Base-by-base conservation (phyloP, 2,329 filamentous ascomycete species). In the Rhytidhysteron rufulum region DNA sequence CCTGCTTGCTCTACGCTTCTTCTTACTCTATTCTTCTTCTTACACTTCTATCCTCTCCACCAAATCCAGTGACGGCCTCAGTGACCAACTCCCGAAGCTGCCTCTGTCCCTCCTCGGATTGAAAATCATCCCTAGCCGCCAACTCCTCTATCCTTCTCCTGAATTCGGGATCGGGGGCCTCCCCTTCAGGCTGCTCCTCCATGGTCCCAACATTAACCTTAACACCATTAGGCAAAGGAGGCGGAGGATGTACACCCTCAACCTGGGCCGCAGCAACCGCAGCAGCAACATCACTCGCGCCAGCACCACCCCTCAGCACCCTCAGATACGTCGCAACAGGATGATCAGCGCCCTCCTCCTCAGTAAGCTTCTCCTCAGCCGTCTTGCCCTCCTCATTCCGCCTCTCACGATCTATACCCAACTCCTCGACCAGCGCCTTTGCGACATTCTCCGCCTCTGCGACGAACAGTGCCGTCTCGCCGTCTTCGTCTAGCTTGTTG, bases 401-500 rank as follows among this genome's bases (percentile, higher is more conserved):
- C 43, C 83, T 72, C 16, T 67, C 68, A 27, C 79, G 65, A 53
- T 95, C 82, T 22, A 86, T 79, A 4, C 82, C 80, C 3, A 97
- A 73, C 63, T 95, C 88, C 57, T 94, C 88, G 3, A 97, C 79
- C 6, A 98, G 73, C 38, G 83, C 78, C 53, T 79, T 80, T 16
- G 91, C 91, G 31, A 88, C 83, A 4, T 86, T 83, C 35, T 85
- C 73, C 0, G 81, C 87, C 67, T 98, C 93, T 20, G 83, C 82
- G n/a, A 89, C 88, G 59, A 95, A 98, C 4, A 98, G 73, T n/a
- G 91, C 86, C 1, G 91, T 96, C 68, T 98, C 93, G 41, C 83
- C 80, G 62, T 98, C 93, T 63, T 95, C 88, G 60, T 98, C 93
- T 50, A 78, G 79, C 38, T 96, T 72, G 61, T 96, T 84, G 34